Conservation (phyloP, 2,329 filamentous ascomycete species). For the Cladosporium sp. region DNA sequence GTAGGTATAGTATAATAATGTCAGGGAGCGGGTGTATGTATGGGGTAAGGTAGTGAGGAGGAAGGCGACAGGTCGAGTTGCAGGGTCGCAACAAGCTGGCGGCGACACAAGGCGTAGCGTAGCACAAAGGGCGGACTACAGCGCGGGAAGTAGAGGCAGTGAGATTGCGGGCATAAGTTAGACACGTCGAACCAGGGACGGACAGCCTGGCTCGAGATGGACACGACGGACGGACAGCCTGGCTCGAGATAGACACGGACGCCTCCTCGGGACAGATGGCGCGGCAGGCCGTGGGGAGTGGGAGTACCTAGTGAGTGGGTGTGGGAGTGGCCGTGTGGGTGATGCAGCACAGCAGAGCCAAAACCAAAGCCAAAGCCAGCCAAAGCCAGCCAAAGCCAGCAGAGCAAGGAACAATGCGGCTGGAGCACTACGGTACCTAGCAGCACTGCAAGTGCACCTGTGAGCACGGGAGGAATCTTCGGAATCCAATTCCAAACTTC, state of each 20-base stretch:
- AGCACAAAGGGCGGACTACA: constrained; percentile 13
- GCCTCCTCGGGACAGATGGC: constrained; percentile 4
- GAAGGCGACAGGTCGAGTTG: neutral
- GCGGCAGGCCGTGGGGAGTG: constrained; percentile 5
- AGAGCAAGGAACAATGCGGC: neutral
- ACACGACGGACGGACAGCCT: neutral
- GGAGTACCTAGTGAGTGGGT: neutral
- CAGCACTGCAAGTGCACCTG: neutral
- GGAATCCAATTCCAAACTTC: neutral
- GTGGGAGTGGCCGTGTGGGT: neutral
- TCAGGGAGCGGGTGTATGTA: neutral
- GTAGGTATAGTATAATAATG: neutral
- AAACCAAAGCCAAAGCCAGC: constrained; percentile 1
- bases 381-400: constrained; percentile 1
- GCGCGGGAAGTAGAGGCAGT: constrained; percentile 14
- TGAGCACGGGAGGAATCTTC: neutral
- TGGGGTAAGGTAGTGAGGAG: neutral
- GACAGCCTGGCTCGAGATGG: too few relatives aligned
- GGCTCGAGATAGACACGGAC: neutral
- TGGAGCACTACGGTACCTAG: neutral
- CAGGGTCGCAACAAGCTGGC: neutral
- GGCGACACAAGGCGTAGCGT: constrained; percentile 9
- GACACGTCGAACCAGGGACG: neutral
- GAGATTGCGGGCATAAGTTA: constrained; percentile 17
- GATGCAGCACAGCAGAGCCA: neutral